Evolutionary conservation across 768 basidiomycete species (phyloP).

Genomic region (Lentinula boryana): DNA sequence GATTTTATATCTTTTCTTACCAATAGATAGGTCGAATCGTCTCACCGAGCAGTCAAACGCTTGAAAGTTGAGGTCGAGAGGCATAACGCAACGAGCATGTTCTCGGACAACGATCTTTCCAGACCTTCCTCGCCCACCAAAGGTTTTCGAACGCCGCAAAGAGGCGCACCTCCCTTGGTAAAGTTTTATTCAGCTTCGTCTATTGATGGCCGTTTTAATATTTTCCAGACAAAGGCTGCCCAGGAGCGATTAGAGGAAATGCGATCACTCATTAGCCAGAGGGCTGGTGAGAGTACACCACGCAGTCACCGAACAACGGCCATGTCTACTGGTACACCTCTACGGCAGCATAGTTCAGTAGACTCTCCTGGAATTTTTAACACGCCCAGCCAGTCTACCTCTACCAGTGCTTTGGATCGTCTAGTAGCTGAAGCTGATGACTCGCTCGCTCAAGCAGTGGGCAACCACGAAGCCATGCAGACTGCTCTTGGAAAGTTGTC

Average conservation of each 20-base stretch:
- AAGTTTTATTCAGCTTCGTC: slow-evolving; percentile 9
- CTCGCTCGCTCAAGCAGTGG: slow-evolving; percentile 42
- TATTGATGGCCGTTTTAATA: slow-evolving; percentile 2
- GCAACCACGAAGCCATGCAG: slow-evolving; percentile 52
- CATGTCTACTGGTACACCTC: slow-evolving; percentile 26
- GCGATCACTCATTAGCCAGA: slow-evolving; percentile 62
- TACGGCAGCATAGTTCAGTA: slow-evolving; percentile 11
- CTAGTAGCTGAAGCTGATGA: slow-evolving; percentile 54
- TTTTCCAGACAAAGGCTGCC: slow-evolving; percentile 60
- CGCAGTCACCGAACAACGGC: slow-evolving; percentile 37
- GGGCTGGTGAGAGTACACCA: slow-evolving; percentile 49
- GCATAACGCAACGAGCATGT: slow-evolving; percentile 19
- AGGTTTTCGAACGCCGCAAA: slow-evolving; percentile 41
- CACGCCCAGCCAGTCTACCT: not conserved
- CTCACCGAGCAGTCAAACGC: slow-evolving; percentile 65
- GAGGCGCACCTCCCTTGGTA: slow-evolving; percentile 35
- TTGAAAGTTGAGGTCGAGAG: slow-evolving; percentile 67
- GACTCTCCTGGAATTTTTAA: slow-evolving; percentile 1
- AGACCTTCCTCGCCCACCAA: slow-evolving; percentile 58
- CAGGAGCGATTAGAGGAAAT: slow-evolving; percentile 80
- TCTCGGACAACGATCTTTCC: slow-evolving; percentile 25
- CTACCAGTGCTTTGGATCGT: slow-evolving; percentile 43
- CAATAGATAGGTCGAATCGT: slow-evolving; percentile 56
- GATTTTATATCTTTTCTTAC: not conserved
- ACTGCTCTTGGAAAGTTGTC: slow-evolving; percentile 42